Evolutionary conservation across 768 basidiomycete genomes (phyloP).

Genomic region (Cystobasidium ongulense): DNA sequence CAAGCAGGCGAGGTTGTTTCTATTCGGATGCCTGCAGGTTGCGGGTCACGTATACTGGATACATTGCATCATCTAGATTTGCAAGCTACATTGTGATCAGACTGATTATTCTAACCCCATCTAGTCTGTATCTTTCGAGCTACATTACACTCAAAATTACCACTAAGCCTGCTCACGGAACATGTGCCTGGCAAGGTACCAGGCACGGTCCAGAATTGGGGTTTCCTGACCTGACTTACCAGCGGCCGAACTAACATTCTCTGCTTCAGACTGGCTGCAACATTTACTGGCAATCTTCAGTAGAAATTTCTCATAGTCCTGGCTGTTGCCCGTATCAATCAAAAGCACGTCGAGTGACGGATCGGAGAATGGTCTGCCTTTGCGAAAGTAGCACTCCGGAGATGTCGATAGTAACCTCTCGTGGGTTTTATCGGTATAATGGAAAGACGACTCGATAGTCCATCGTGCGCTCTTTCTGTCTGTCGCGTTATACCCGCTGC

Average conservation of each 20-base stretch:
- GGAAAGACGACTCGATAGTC: constrained; percentile 17
- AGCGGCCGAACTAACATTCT: not conserved
- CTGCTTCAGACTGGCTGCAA: not conserved
- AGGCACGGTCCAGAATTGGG: not conserved
- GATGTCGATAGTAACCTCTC: constrained; percentile 23
- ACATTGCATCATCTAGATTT: too few species aligned
- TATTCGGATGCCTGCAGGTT: too few species aligned
- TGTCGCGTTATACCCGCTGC: constrained; percentile 19
- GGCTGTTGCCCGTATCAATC: not conserved
- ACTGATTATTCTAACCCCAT: too few species aligned
- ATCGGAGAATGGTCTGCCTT: constrained; percentile 8
- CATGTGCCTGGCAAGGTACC: constrained; percentile 15
- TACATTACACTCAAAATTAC: too few species aligned
- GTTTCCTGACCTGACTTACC: not conserved
- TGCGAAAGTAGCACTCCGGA: constrained; percentile 19
- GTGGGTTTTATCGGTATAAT: not conserved
- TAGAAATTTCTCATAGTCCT: constrained; percentile 9
- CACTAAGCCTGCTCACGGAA: not conserved
- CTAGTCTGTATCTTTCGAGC: too few species aligned
- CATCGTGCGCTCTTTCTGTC: constrained; percentile 16
- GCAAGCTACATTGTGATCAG: too few species aligned
- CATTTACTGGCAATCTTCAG: not conserved
- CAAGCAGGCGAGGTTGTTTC: too few species aligned
- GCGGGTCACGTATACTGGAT: too few species aligned
- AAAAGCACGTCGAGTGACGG: not conserved